Evolutionary conservation across 169 alveolate genomes (phyloP).

Genomic region (Plasmodium cynomolgi): DNA sequence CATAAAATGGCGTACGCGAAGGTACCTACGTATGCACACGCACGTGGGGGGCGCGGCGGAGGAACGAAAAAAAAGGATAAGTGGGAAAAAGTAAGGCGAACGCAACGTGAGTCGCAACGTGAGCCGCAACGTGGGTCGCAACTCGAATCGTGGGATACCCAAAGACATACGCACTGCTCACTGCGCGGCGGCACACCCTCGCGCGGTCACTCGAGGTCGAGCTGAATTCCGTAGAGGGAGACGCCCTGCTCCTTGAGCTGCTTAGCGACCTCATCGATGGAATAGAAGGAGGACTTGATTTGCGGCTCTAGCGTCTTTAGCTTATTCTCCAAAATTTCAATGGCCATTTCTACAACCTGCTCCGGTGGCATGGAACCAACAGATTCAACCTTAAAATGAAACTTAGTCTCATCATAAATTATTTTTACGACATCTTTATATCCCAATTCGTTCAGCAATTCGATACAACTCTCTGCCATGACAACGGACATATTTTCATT

Average conservation of each 20-base stretch:
- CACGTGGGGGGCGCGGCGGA: not conserved
- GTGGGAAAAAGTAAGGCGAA: not conserved
- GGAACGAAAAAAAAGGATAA: not conserved
- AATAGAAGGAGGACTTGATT: conserved; percentile 65
- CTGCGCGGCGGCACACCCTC: not conserved
- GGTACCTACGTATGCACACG: not conserved
- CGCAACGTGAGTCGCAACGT: not conserved
- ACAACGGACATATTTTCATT: conserved; percentile 73
- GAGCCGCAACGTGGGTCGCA: not conserved
- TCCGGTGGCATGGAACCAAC: conserved; percentile 96
- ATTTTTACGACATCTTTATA: conserved; percentile 79
- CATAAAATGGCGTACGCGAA: not conserved
- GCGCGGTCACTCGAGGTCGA: conserved; percentile 30
- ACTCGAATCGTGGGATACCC: not conserved
- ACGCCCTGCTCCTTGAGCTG: conserved; percentile 74
- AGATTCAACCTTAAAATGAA: conserved; percentile 87
- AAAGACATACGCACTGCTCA: not conserved
- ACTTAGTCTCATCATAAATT: conserved; percentile 83
- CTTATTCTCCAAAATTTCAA: conserved; percentile 87
- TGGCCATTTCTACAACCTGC: conserved; percentile 92
- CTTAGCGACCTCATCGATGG: conserved; percentile 70
- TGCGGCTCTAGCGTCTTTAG: conserved; percentile 74
- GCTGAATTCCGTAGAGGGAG: conserved; percentile 61
- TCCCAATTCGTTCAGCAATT: conserved; percentile 81
- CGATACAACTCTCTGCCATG: conserved; percentile 81